These are phyloP conservation scores for Nothophoma quercina DNA, from an alignment of 2,329 filamentous ascomycete species.

Conservation along the genomic window DNA sequence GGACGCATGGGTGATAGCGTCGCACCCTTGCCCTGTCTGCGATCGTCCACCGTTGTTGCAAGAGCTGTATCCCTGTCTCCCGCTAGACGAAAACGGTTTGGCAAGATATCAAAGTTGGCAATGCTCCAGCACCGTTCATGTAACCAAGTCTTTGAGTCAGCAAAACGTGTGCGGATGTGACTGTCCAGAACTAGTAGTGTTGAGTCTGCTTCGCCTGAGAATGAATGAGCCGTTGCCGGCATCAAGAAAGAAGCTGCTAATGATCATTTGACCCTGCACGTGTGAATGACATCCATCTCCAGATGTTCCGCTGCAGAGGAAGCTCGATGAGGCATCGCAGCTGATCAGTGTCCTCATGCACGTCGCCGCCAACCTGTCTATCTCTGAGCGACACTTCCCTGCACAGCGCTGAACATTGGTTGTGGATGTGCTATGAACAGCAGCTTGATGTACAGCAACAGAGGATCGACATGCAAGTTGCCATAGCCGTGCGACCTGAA, in stretches of 20 bases:
- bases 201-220: background rate
- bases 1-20: constrained; percentile 40
- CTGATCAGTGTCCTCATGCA: constrained; percentile 42
- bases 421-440: constrained; percentile 22
- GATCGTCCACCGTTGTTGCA: constrained; percentile 42
- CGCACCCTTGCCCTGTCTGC: constrained; percentile 37
- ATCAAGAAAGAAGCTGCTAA: background rate
- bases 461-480: constrained; percentile 26
- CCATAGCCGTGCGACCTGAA: constrained; percentile 29
- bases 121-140: constrained; percentile 5
- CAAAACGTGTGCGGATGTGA: constrained; percentile 2
- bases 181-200: constrained; percentile 3
- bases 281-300: background rate
- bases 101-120: constrained; percentile 15
- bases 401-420: constrained; percentile 24
- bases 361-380: constrained; percentile 35
- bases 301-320: background rate
- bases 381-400: constrained; percentile 28
- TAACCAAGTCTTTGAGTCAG: constrained; percentile 3
- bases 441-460: constrained; percentile 29
- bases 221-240: background rate
- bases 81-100: constrained; percentile 31
- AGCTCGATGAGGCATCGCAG: constrained; percentile 18
- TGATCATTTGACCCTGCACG: background rate
- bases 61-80: constrained; percentile 42